Percentiles rank a stretch among this genome's conserved stretches.
phyloP scores from a whole-genome alignment of 257 asterid genomes.

The Solanum acaule region DNA sequence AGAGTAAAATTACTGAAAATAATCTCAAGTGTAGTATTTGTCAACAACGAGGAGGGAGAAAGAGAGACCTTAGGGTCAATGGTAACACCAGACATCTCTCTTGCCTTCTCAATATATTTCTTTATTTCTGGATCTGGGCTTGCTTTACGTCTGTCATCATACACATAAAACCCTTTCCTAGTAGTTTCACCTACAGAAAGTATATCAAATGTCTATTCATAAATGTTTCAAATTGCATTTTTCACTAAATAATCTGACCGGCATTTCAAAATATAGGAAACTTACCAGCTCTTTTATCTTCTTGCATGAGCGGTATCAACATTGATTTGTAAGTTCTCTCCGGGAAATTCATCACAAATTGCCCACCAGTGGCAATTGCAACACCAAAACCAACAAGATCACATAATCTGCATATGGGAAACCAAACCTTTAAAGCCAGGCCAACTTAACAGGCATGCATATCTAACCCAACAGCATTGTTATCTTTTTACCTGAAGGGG shows the following conservation, averaged over 20 bases:
- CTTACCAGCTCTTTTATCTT: conserved; percentile 84
- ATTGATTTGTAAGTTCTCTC: conserved; percentile 87
- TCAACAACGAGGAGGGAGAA: not conserved
- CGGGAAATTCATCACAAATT: conserved; percentile 71
- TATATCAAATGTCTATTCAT: not conserved
- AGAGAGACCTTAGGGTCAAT: conserved; percentile 72
- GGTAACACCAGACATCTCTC: conserved; percentile 70
- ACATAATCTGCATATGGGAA: conserved; percentile 48
- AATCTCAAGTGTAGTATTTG: not conserved
- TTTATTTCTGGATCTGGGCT: conserved; percentile 83
- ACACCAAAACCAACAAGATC: conserved; percentile 99
- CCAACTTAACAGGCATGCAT: not conserved
- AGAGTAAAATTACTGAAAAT: not conserved
- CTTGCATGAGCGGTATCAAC: conserved; percentile 90
- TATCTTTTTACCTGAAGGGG: conserved; percentile 65
- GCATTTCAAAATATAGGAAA: not conserved
- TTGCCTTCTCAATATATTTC: conserved; percentile 72
- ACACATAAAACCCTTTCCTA: conserved; percentile 66
- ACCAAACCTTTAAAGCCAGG: not conserved
- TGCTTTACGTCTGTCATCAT: conserved; percentile 80
- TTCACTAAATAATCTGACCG: not conserved
- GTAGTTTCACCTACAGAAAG: conserved; percentile 67
- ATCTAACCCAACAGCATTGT: not conserved
- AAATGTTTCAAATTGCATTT: not conserved
- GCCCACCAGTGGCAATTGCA: conserved; percentile 84